A percentile compares a stretch with the other conserved stretches of the same genome.
Conservation (phyloP, 805 yeast species). For the Yarrowia sp. region DNA sequence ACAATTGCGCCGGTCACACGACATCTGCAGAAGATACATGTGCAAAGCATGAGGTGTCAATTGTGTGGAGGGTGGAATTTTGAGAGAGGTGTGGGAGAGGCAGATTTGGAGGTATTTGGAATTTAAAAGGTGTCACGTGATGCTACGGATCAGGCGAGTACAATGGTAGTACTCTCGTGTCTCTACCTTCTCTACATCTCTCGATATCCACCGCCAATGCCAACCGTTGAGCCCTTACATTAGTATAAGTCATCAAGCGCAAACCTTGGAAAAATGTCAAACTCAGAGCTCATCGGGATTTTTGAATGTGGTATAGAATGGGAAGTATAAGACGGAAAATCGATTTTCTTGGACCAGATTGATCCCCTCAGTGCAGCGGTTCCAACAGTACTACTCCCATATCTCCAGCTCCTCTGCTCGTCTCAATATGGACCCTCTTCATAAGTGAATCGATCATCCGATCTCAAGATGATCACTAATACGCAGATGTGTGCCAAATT, state of each 20-base stretch:
- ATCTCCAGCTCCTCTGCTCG: background rate
- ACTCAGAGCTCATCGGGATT: slow-evolving; percentile 1
- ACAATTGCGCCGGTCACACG: background rate
- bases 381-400: background rate
- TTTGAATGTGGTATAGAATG: too few species aligned
- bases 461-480: too few species aligned
- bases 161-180: background rate
- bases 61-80: background rate
- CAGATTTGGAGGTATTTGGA: background rate
- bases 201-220: too few species aligned
- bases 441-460: background rate
- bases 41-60: slow-evolving; percentile 27
- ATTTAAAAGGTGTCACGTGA: too few species aligned
- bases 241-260: slow-evolving; percentile 23
- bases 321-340: too few species aligned
- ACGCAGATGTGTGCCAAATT: too few species aligned
- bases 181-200: too few species aligned
- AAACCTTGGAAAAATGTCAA: slow-evolving; percentile 35
- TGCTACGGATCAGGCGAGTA: background rate
- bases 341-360: background rate
- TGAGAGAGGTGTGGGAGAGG: background rate
- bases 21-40: slow-evolving; percentile 13
- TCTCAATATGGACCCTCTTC: background rate
- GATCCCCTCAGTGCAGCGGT: background rate
- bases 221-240: slow-evolving; percentile 22